Base-by-base conservation (phyloP, 2,329 filamentous ascomycete species). In the Metarhizium brunneum region DNA sequence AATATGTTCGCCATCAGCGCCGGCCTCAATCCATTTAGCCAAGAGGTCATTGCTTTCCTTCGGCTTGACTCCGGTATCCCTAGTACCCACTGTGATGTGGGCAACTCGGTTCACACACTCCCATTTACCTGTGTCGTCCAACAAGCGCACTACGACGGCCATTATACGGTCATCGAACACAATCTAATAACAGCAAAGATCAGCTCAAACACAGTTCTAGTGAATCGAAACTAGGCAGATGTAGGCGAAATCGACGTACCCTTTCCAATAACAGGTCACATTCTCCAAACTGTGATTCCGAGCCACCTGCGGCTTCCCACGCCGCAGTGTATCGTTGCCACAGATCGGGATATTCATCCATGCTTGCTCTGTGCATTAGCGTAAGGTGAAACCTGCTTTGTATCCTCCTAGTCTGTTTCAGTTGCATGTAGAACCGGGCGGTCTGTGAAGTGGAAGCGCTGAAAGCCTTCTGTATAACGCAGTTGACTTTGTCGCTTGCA, bases 331-430 rank as follows among this genome's bases (percentile, higher is more conserved):
- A 92, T 55, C 78, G 80, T 54, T 86, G 73, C 94, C 94, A 99
- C 54, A 92, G 76, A 8, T 86, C 81, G 0, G 85, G 80, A 60
- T 85, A 71, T 35, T 85, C 72, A 45, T 76, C 76, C 10, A 82
- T 74, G 2, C 75, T 76, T 11, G 86, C 84, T 50, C 86, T 85
- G 70, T 99, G 94, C 69, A 96, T 90, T 43, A 99, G 80, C 0
- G 94, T 99, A 56, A 99, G 89, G 68, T 99, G 94, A 69, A 97
- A 99, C 45, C 85, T 79, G n/a, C 79, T 67, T 70, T 97, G 92
- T 6, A 97, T 73, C 54, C 94, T 88, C 20, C 86, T 80, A 2
- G 78, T 80, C 62, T 87, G 79, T 68, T 87, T 82, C 38, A 99
- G 80, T 56, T 89, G 82, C 63, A 80, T 82, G 74, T 88, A 99